Evolutionary conservation across 371 early-diverging fungal species (phyloP), one percentile per base, ranked within the genome.

Genomic region (Batrachochytrium dendrobatidis): DNA sequence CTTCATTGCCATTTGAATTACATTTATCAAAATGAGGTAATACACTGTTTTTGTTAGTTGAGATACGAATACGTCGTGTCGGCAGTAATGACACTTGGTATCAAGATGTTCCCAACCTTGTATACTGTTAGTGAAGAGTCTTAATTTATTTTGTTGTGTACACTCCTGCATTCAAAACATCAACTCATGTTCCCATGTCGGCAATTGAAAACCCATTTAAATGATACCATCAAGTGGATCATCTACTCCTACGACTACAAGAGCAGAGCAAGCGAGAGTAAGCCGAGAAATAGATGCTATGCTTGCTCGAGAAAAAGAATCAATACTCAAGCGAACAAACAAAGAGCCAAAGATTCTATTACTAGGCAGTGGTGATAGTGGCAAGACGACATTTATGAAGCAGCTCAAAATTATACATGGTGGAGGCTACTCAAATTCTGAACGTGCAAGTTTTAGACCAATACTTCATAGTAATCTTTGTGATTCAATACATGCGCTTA

Each of bases 391-490:
- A 2, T 51, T 75, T 31, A 57, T 75, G 25, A 75, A 75, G 58
- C 75, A 75, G 48, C 60, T 75, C 53, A 66, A 63, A 34, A 86
- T 95, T 61, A 87, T 95, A 61, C 88, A 93, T 71, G 90, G 89
- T 64, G 79, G 83, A 31, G 95, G 94, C 5, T 97, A 88, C 70
- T 78, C 83, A 20, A 72, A 76, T 6, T n/a, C n/a, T n/a, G n/a
- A n/a, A 12, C n/a, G 39, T 39, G 12, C 39, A n/a, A 12, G 39
- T 12, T n/a, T 39, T n/a, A n/a, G 12, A 15, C 39, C 15, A 12
- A 39, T 39, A n/a, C n/a, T 39, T 39, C 15, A 15, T 39, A 15
- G 39, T n/a, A 39, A 15, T 15, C 39, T 39, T 12, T 39, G 39
- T n/a, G 39, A n/a, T 39, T 12, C 15, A 39, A 39, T 39, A 39